phyloP scores from a whole-genome alignment of 805 yeast species.

The Candida maris region DNA sequence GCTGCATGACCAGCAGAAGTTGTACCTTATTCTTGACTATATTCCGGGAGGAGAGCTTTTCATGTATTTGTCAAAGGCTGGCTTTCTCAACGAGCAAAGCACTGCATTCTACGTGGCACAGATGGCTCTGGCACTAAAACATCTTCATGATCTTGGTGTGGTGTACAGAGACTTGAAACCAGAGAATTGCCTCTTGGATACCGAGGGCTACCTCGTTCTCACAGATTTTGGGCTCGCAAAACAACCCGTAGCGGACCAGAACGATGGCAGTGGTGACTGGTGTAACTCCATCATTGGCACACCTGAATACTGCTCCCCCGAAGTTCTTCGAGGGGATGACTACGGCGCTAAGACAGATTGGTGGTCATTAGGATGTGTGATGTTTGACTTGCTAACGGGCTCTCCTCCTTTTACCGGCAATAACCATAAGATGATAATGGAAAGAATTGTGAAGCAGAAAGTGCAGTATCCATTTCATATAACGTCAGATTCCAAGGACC shows the following conservation, averaged over 20 bases:
- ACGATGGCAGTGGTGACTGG: constrained; percentile 30
- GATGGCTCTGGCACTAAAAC: constrained; percentile 69
- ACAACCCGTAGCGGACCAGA: constrained; percentile 29
- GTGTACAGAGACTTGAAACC: constrained; percentile 88
- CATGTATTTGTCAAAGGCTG: constrained; percentile 47
- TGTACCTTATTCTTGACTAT: constrained; percentile 73
- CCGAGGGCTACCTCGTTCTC: constrained; percentile 69
- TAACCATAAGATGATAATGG: constrained; percentile 65
- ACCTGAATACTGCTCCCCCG: constrained; percentile 87
- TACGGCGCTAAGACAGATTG: constrained; percentile 80
- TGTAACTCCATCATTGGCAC: constrained; percentile 68
- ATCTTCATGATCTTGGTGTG: constrained; percentile 72
- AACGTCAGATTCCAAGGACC: constrained; percentile 72
- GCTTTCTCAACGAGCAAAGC: constrained; percentile 50
- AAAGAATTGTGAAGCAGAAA: constrained; percentile 65
- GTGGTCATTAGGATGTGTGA: constrained; percentile 85
- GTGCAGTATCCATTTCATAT: constrained; percentile 66
- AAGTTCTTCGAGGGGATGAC: constrained; percentile 69
- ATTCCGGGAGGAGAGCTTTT: constrained; percentile 90
- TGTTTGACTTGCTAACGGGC: constrained; percentile 76
- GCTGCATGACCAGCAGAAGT: constrained; percentile 69
- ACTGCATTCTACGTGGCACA: constrained; percentile 78
- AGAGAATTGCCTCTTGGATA: constrained; percentile 77
- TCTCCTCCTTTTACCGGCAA: constrained; percentile 84
- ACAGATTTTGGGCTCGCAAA: constrained; percentile 84